These are phyloP conservation scores for Taiwanofungus camphoratus DNA, from an alignment of 1,284 basidiomycete species.

Conservation along the genomic window DNA sequence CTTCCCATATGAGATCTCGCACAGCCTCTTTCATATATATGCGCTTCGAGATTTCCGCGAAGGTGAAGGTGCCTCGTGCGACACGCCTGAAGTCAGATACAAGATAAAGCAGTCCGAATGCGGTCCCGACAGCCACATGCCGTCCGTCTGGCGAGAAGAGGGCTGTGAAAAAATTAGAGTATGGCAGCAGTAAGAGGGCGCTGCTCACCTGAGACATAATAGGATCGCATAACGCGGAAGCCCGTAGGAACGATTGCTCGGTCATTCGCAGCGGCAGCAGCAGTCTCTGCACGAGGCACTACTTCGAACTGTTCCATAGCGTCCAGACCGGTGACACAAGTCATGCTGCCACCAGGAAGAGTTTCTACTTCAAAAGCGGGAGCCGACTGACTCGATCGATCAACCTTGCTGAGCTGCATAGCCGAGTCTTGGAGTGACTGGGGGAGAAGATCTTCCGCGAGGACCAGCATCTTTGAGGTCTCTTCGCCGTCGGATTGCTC, in stretches of 20 bases:
- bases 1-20: conserved; percentile 14
- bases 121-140: conserved; percentile 19
- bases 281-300: conserved; percentile 2
- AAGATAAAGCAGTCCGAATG: conserved; percentile 19
- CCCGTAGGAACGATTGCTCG: conserved; percentile 4
- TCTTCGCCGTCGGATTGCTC: background rate
- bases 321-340: conserved; percentile 4
- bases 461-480: conserved; percentile 6
- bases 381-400: no score
- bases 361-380: background rate
- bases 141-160: conserved; percentile 21
- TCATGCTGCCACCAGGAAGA: no score
- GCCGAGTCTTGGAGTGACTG: conserved; percentile 9
- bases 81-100: conserved; percentile 18
- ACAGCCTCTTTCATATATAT: conserved; percentile 12
- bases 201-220: conserved; percentile 4
- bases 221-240: conserved; percentile 1
- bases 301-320: conserved; percentile 4
- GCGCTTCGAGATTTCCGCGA: conserved; percentile 10
- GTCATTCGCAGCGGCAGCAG: background rate
- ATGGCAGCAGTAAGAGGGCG: no score
- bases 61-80: conserved; percentile 8
- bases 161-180: conserved; percentile 5
- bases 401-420: conserved; percentile 5
- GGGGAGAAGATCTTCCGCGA: conserved; percentile 10